Evolutionary conservation across 768 basidiomycete genomes (phyloP).

Genomic region (Kwoniella bestiolae): DNA sequence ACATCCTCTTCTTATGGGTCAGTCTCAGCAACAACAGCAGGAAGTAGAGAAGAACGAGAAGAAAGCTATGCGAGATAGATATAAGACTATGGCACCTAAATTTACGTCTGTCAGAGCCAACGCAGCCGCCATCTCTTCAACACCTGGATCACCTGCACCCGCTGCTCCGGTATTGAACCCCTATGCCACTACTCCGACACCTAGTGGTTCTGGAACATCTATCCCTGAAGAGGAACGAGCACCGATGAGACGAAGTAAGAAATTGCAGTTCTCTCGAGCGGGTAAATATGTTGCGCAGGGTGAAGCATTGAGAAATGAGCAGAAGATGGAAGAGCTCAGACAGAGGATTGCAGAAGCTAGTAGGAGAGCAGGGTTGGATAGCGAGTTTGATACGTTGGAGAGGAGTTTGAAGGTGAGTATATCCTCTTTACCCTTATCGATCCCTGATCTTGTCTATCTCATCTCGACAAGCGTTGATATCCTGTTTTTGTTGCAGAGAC

Average conservation of each 20-base stretch:
- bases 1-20: conserved; percentile 45
- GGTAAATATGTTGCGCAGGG: conserved; percentile 71
- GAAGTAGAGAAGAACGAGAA: conserved; percentile 47
- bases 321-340: conserved; percentile 86
- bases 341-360: conserved; percentile 90
- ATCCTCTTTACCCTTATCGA: not conserved
- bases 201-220: conserved; percentile 31
- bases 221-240: conserved; percentile 23
- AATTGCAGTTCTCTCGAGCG: conserved; percentile 84
- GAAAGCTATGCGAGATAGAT: conserved; percentile 70
- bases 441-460: not conserved
- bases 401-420: conserved; percentile 77
- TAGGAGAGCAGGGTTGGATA: conserved; percentile 88
- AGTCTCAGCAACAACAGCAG: conserved; percentile 16
- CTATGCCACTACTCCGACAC: conserved; percentile 64
- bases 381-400: conserved; percentile 88
- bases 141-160: conserved; percentile 65
- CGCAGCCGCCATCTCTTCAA: conserved; percentile 24
- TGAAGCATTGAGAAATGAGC: conserved; percentile 63
- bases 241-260: conserved; percentile 48
- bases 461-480: not conserved
- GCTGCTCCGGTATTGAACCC: conserved; percentile 68
- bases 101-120: conserved; percentile 89
- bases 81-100: conserved; percentile 98
- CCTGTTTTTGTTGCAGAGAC: conserved; percentile 62